phyloP scores from a whole-genome alignment of 192 early-diverging fungal species.

The Umbelopsis sp. region DNA sequence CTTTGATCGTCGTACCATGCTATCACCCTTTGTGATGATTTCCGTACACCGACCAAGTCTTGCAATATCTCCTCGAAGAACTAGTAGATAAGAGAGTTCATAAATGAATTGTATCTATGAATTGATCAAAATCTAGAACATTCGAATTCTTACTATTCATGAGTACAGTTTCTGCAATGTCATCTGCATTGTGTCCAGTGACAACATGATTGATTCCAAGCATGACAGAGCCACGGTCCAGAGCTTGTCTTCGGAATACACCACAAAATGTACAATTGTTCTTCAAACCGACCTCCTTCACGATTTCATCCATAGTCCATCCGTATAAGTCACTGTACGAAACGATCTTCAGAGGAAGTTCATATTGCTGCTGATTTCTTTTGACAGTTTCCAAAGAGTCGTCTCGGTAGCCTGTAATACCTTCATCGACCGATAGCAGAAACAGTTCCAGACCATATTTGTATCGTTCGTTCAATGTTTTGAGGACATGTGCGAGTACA shows the following conservation, averaged over 20 bases:
- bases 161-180: constrained; percentile 97
- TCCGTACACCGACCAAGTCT: constrained; percentile 91
- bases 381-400: constrained; percentile 98
- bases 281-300: constrained; percentile 90
- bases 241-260: constrained; percentile 95
- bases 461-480: constrained; percentile 89
- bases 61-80: constrained; percentile 92
- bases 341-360: constrained; percentile 89
- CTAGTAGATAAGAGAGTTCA: constrained; percentile 39
- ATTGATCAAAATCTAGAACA: too few species aligned
- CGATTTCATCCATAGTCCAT: constrained; percentile 99
- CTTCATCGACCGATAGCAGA: constrained; percentile 96
- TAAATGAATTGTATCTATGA: not conserved
- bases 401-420: constrained; percentile 96
- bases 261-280: constrained; percentile 99
- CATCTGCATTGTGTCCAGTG: constrained; percentile 98
- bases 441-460: constrained; percentile 89
- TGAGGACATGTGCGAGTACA: constrained; percentile 94
- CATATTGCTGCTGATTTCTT: constrained; percentile 92
- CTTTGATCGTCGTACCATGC: constrained; percentile 84
- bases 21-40: constrained; percentile 82
- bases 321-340: constrained; percentile 96
- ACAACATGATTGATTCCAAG: constrained; percentile 94
- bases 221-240: constrained; percentile 92
- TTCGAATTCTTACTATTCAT: constrained; percentile 83